Conservation (phyloP, 768 basidiomycete genomes). For the Lyophyllum semitale region DNA sequence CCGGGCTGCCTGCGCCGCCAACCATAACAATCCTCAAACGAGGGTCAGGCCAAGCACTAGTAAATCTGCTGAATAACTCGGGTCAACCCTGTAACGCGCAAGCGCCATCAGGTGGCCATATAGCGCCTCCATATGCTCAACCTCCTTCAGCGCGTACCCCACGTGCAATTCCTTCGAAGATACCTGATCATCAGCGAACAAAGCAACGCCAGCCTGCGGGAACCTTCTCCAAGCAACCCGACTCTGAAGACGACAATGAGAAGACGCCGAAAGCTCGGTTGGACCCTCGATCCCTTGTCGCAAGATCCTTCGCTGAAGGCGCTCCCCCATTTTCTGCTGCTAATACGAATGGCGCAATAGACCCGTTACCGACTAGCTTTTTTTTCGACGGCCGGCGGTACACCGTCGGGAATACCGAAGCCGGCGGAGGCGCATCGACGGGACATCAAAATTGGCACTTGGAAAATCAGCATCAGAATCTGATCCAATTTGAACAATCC, state of each 20-base stretch:
- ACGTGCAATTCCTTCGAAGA: not conserved
- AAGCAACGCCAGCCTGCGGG: not conserved
- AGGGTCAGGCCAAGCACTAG: not conserved
- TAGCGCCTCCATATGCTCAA: not conserved
- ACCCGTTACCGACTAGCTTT: not conserved
- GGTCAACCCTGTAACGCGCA: not conserved
- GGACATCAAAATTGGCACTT: conserved; percentile 4
- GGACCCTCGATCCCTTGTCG: not conserved
- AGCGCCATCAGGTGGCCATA: not conserved
- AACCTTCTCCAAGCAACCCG: not conserved
- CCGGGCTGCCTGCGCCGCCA: not conserved
- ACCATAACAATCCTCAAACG: not conserved
- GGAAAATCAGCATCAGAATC: conserved; percentile 1
- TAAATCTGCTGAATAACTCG: not conserved
- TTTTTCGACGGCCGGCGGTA: not conserved
- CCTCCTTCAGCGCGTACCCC: not conserved
- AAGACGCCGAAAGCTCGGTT: not conserved
- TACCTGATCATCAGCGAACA: not conserved
- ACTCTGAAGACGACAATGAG: not conserved
- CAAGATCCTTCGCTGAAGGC: not conserved
- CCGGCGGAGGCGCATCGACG: not conserved
- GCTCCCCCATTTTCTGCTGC: not conserved
- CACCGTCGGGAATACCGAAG: not conserved
- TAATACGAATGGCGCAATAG: not conserved
- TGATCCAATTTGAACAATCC: not conserved